A percentile compares a stretch with the other conserved stretches of the same genome.
Evolutionary conservation across 768 basidiomycete species (phyloP).

Genomic region (Mycena floridula): DNA sequence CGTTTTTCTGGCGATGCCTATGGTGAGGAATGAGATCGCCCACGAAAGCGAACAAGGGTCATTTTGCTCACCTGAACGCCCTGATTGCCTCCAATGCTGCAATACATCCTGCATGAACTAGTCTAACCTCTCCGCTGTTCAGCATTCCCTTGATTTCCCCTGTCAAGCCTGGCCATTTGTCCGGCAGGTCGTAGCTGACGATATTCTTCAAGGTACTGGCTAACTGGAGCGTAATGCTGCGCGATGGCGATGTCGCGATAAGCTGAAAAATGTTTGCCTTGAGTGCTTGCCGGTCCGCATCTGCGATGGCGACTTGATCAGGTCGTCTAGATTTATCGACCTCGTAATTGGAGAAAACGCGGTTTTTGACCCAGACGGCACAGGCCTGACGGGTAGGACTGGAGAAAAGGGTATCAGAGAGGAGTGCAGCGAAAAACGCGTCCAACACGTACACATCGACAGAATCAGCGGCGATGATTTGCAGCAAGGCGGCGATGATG

Average conservation of each 20-base stretch:
- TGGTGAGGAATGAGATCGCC: too few relatives aligned
- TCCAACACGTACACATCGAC: constrained; percentile 64
- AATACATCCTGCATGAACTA: constrained; percentile 79
- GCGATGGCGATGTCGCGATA: constrained; percentile 60
- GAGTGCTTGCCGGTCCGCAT: constrained; percentile 69
- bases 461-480: constrained; percentile 75
- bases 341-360: constrained; percentile 55
- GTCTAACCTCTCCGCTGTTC: constrained; percentile 53
- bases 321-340: constrained; percentile 32
- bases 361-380: constrained; percentile 88
- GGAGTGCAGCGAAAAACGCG: constrained; percentile 28
- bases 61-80: constrained; percentile 81
- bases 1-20: constrained; percentile 29
- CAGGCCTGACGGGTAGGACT: constrained; percentile 83
- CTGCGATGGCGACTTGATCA: constrained; percentile 56
- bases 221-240: constrained; percentile 70
- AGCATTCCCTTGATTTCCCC: constrained; percentile 62
- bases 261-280: constrained; percentile 62
- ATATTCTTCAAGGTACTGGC: constrained; percentile 68
- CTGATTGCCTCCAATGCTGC: constrained; percentile 73
- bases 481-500: constrained; percentile 75
- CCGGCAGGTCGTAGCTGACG: constrained; percentile 73
- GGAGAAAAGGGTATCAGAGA: constrained; percentile 5
- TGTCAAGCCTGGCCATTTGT: constrained; percentile 66
- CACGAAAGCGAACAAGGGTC: too few relatives aligned